Conservation (phyloP, 2,329 filamentous ascomycete genomes). For the Pseudocercospora musae region DNA sequence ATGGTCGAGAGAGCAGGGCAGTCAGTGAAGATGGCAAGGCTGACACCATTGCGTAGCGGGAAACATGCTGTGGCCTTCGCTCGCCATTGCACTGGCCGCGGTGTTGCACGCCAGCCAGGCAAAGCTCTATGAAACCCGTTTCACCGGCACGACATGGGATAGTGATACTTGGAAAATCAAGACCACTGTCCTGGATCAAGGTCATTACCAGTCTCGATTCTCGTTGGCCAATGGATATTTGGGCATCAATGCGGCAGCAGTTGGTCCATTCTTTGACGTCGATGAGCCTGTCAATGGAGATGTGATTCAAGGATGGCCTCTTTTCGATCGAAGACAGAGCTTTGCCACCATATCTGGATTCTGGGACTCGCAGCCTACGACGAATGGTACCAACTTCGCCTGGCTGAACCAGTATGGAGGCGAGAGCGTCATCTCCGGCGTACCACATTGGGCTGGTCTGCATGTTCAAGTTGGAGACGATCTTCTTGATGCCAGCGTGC, state of each 20-base stretch:
- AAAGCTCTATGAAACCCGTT: conserved; percentile 47
- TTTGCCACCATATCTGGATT: conserved; percentile 68
- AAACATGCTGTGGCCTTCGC: neutral
- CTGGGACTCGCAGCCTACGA: conserved; percentile 58
- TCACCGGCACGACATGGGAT: conserved; percentile 57
- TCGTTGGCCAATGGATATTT: conserved; percentile 63
- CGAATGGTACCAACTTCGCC: conserved; percentile 61
- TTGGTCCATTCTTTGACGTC: conserved; percentile 61
- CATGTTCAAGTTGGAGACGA: conserved; percentile 54
- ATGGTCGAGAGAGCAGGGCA: neutral
- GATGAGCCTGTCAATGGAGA: conserved; percentile 55
- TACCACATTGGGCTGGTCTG: conserved; percentile 66
- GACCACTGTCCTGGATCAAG: conserved; percentile 54
- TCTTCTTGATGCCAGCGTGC: conserved; percentile 60
- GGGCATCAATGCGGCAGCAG: conserved; percentile 61
- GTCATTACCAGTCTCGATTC: conserved; percentile 59
- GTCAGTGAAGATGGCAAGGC: neutral
- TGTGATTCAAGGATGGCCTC: conserved; percentile 61
- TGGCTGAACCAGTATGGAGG: conserved; percentile 68
- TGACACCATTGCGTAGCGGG: neutral
- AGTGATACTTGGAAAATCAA: conserved; percentile 55
- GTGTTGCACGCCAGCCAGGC: conserved; percentile 5
- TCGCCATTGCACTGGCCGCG: neutral
- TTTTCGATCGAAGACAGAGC: conserved; percentile 60
- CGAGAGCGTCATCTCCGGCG: conserved; percentile 67